A percentile compares a stretch with the other conserved stretches of the same genome.
These are phyloP conservation scores for Fraxinus floribunda DNA, from an alignment of 305 asterid species.

Conservation along the genomic window DNA sequence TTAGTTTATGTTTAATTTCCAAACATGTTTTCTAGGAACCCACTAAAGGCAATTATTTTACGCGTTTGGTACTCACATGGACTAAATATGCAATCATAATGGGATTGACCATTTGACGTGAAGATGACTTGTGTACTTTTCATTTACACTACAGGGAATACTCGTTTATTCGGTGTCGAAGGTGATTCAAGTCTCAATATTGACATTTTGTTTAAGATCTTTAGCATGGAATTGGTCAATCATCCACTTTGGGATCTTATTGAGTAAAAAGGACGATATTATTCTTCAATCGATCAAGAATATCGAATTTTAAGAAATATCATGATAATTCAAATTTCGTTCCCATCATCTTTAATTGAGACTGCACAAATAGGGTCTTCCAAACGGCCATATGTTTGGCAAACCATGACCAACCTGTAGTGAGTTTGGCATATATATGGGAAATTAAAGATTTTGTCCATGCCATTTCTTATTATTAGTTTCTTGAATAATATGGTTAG, in stretches of 20 bases:
- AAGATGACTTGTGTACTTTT: background rate
- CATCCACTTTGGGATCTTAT: too few relatives aligned
- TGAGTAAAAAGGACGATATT: too few relatives aligned
- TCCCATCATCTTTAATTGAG: background rate
- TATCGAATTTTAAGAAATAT: too few relatives aligned
- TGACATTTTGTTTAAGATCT: too few relatives aligned
- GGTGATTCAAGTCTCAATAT: too few relatives aligned
- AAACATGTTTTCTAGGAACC: background rate
- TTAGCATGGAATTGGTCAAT: too few relatives aligned
- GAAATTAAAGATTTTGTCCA: background rate
- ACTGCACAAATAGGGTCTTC: background rate
- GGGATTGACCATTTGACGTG: background rate
- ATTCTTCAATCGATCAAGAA: too few relatives aligned
- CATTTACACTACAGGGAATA: too few relatives aligned
- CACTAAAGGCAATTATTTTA: background rate
- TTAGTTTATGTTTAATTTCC: too few relatives aligned
- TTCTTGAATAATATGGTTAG: background rate
- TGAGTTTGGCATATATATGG: background rate
- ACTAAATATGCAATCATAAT: background rate
- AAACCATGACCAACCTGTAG: background rate
- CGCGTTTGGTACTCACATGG: background rate
- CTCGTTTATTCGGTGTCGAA: too few relatives aligned
- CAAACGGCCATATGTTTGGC: background rate
- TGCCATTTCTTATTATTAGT: background rate
- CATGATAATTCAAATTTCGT: too few relatives aligned